Percentiles rank a stretch among this genome's conserved stretches.
Evolutionary conservation across 164 flowering plant species (phyloP).

Genomic region (Sedum album): DNA sequence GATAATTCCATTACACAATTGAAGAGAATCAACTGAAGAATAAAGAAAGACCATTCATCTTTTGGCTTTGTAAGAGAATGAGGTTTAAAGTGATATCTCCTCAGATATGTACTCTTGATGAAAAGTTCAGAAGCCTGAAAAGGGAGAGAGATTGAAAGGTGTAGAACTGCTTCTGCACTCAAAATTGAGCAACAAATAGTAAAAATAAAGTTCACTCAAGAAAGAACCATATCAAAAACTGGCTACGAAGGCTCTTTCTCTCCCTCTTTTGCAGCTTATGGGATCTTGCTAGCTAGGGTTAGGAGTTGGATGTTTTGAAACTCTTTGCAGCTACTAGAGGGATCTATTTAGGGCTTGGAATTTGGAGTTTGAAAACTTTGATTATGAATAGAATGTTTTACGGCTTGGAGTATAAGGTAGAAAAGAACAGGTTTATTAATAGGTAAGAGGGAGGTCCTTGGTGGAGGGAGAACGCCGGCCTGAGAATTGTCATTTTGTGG

Average conservation of each 20-base stretch:
- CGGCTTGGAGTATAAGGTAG: background rate
- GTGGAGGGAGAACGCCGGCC: background rate
- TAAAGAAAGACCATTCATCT: background rate
- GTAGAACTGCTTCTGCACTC: background rate
- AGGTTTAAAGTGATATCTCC: background rate
- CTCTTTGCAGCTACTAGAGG: slow-evolving; percentile 3
- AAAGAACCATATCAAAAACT: background rate
- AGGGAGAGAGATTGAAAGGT: background rate
- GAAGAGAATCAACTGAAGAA: background rate
- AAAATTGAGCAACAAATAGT: background rate
- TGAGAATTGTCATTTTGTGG: background rate
- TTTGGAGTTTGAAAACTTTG: background rate
- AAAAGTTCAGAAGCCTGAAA: background rate
- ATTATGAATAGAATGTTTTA: background rate
- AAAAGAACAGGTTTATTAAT: background rate
- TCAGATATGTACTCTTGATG: background rate
- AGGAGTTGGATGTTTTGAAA: background rate
- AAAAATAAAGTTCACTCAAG: too few species aligned
- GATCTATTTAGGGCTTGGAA: background rate
- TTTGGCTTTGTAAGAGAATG: background rate
- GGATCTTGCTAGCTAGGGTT: background rate
- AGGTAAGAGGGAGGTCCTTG: background rate
- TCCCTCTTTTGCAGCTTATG: background rate
- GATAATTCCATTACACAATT: background rate
- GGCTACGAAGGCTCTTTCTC: background rate